These are phyloP conservation scores for Rachicladosporium sp. DNA, from an alignment of 2,329 filamentous ascomycete species.

Conservation along the genomic window DNA sequence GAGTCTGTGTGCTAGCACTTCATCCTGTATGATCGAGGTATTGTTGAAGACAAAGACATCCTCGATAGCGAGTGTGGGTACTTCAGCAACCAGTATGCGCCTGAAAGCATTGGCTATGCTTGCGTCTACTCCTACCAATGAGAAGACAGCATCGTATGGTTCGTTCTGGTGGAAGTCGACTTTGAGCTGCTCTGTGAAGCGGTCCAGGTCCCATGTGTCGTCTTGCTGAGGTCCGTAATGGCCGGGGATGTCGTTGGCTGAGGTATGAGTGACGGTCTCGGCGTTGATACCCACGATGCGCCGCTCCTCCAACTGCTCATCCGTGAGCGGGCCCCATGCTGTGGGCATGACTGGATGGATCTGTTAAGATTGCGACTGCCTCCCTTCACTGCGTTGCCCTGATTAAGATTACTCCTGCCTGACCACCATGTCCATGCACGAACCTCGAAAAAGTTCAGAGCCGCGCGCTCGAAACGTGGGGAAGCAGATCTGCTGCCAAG, in stretches of 20 bases:
- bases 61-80: constrained; percentile 89
- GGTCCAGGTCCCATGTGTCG: constrained; percentile 61
- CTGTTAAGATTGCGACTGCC: too few species aligned
- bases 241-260: constrained; percentile 82
- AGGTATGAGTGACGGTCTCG: constrained; percentile 81
- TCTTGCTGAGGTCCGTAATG: constrained; percentile 77
- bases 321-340: constrained; percentile 25
- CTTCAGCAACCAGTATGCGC: constrained; percentile 86
- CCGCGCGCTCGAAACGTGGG: too few species aligned
- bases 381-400: too few species aligned
- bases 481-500: too few species aligned
- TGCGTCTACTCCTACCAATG: constrained; percentile 81
- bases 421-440: too few species aligned
- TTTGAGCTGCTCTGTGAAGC: constrained; percentile 59
- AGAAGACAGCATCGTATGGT: constrained; percentile 69
- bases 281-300: constrained; percentile 80
- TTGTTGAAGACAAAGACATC: constrained; percentile 90
- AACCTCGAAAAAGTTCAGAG: too few species aligned
- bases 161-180: constrained; percentile 79
- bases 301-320: constrained; percentile 49
- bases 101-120: constrained; percentile 94
- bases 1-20: constrained; percentile 81
- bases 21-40: constrained; percentile 94
- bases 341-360: too few species aligned
- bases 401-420: too few species aligned